Evolutionary conservation across 2,329 filamentous ascomycete genomes (phyloP).

Genomic region (Paecilomyces niveus): DNA sequence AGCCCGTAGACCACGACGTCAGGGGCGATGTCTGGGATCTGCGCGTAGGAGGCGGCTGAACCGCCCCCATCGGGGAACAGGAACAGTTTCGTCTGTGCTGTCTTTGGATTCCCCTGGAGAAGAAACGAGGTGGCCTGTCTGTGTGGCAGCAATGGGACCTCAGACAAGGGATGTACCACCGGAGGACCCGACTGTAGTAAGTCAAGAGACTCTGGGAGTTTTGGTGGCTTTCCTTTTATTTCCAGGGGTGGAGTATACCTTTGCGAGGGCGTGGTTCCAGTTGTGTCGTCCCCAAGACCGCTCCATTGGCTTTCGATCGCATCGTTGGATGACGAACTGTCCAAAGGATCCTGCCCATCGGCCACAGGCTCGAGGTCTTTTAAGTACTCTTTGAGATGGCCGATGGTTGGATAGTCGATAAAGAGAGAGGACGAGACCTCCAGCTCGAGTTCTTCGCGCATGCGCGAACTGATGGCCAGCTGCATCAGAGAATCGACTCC

Average conservation of each 20-base stretch:
- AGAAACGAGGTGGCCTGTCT: conserved; percentile 24
- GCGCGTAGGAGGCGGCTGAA: conserved; percentile 37
- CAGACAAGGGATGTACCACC: background rate
- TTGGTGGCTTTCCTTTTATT: background rate
- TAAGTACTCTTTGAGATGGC: conserved; percentile 52
- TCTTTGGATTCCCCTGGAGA: conserved; percentile 40
- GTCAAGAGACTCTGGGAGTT: background rate
- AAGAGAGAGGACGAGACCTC: conserved; percentile 49
- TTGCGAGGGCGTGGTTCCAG: background rate
- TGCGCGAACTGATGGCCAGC: conserved; percentile 49
- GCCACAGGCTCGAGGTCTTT: conserved; percentile 48
- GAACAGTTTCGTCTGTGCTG: conserved; percentile 24
- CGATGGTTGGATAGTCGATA: conserved; percentile 49
- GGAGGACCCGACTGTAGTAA: background rate
- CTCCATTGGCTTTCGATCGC: background rate
- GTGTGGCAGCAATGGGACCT: background rate
- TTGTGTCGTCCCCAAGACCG: background rate
- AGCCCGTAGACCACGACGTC: conserved; percentile 48
- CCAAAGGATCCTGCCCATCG: background rate
- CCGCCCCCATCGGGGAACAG: conserved; percentile 45
- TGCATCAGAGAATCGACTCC: conserved; percentile 58
- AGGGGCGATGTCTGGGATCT: conserved; percentile 32
- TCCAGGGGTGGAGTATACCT: background rate
- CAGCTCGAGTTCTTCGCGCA: conserved; percentile 53
- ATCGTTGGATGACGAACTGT: conserved; percentile 17